Evolutionary conservation across 768 basidiomycete species (phyloP).

Genomic region (Pisolithus sp.): DNA sequence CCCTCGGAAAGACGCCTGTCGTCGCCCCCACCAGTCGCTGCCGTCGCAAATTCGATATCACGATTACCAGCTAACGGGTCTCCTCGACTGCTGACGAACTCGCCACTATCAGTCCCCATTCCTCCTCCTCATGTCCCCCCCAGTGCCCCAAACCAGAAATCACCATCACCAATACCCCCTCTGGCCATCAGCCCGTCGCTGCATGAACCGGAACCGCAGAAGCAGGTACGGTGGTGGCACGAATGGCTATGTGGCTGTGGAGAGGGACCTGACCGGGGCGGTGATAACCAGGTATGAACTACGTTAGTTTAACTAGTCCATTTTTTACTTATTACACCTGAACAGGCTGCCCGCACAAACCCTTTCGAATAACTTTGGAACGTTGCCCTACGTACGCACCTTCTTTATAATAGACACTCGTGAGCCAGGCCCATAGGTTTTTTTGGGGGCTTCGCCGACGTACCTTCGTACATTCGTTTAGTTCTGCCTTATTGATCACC

Average conservation of each 20-base stretch:
- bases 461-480: constrained; percentile 20
- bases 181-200: constrained; percentile 24
- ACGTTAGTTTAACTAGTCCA: background rate
- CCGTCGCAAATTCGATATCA: constrained; percentile 35
- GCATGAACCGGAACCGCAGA: constrained; percentile 21
- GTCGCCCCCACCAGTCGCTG: constrained; percentile 13
- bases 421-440: background rate
- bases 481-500: constrained; percentile 6
- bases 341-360: constrained; percentile 71
- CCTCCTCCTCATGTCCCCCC: constrained; percentile 45
- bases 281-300: constrained; percentile 57
- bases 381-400: no score
- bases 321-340: background rate
- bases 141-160: constrained; percentile 29
- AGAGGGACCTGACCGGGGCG: constrained; percentile 68
- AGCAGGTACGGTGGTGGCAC: constrained; percentile 68
- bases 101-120: constrained; percentile 10
- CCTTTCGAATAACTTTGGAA: constrained; percentile 35
- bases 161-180: constrained; percentile 32
- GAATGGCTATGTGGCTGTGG: constrained; percentile 80
- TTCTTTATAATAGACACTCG: background rate
- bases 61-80: constrained; percentile 7
- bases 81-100: constrained; percentile 14
- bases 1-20: constrained; percentile 12
- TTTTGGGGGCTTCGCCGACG: constrained; percentile 6